Evolutionary conservation across 106 monocot species (phyloP), one percentile per base, ranked within the genome.

Genomic region (Acanthochlamys bracteata): DNA sequence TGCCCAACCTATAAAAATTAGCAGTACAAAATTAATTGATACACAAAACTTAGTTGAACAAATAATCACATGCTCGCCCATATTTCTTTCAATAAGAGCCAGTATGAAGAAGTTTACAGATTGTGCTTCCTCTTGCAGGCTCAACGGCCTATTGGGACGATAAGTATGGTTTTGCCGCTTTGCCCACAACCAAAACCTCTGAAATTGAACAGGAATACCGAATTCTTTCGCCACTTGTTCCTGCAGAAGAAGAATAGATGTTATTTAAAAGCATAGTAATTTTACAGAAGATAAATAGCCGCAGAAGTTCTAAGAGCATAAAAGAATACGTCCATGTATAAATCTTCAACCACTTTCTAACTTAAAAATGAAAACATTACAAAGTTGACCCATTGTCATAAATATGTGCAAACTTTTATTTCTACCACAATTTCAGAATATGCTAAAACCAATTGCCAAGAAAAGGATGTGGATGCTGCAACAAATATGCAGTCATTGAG

Each of bases 121-220:
- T 76, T 98, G 96, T 62, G 76, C 58, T 74, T 98, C 96, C 59
- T 98, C 96, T 53, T 72, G 76, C 61, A 82, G 66, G 71, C 47
- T 74, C 72, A 98, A 70, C 24, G 91, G 96, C 59, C 91, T 79
- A 65, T 91, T 91, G n/a, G 96, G 96, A 45, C 96, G 84, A 51
- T 91, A 98, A 20, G 96, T 98, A 62, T 91, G 96, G 46, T 98
- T 98, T 76, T 91, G 96, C 14, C 96, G 77, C 80, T 91, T 98
- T 19, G 96, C 96, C 96, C 91, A 98, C 66, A 98, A 66, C 96
- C 96, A 98, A 75, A 88, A 98, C 24, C 96, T 82, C 46, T 91
- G 96, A 66, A 74, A 88, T 64, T 91, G 96, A 0, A 98, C 85
- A 53, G 88, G 96, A 24, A 98, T 81, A 56, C 88, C 91, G 64